A percentile compares a stretch with the other conserved stretches of the same genome.
Conservation (phyloP, 176 grass and related monocot species). For the Themeda triandra region DNA sequence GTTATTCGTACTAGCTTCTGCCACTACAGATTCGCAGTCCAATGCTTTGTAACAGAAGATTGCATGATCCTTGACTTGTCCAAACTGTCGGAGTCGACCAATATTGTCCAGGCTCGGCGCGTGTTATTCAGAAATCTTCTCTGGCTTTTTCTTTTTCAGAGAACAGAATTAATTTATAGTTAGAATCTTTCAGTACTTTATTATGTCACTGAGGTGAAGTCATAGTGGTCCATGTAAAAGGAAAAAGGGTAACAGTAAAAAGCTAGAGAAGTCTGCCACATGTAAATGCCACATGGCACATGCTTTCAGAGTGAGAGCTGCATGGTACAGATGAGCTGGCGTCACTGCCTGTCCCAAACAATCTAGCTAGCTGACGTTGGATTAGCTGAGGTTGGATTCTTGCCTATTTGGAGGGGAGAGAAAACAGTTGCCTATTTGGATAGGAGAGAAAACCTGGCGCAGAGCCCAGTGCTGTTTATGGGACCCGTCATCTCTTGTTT, state of each 20-base stretch:
- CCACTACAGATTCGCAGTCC: neutral
- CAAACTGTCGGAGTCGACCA: slow-evolving; percentile 10
- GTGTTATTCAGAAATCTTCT: slow-evolving; percentile 9
- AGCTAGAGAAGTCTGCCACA: neutral
- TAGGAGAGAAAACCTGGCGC: neutral
- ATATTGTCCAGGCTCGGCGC: slow-evolving; percentile 6
- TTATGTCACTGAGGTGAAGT: neutral
- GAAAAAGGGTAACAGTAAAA: neutral
- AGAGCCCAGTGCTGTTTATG: neutral
- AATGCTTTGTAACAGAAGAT: neutral
- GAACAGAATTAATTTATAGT: neutral
- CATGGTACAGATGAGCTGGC: neutral
- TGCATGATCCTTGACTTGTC: neutral
- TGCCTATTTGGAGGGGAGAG: neutral
- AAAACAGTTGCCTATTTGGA: neutral
- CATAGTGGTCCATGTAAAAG: neutral
- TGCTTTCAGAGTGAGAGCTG: slow-evolving; percentile 12
- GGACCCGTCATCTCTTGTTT: neutral
- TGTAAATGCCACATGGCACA: slow-evolving; percentile 32
- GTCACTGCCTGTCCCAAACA: neutral
- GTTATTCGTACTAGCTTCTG: neutral
- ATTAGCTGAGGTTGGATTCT: neutral
- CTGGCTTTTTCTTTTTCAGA: slow-evolving; percentile 3
- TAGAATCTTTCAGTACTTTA: neutral
- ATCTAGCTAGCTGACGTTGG: neutral